Percentiles rank a stretch among this genome's conserved stretches.
Evolutionary conservation across 192 early-diverging fungal species (phyloP).

Genomic region (Mortierella antarctica): DNA sequence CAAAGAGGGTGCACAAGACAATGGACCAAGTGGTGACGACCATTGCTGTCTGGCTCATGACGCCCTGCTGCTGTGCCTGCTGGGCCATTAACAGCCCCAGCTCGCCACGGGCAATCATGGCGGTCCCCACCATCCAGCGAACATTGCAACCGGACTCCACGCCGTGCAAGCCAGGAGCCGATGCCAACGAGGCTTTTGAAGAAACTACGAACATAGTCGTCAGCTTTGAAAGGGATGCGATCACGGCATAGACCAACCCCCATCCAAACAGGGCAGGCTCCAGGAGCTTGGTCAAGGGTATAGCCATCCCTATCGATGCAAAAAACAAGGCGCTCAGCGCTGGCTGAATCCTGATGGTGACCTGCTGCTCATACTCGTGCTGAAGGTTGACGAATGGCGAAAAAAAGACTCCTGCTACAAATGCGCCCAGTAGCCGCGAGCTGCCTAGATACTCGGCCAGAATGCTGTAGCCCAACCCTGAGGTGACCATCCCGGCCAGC

Average conservation of each 20-base stretch:
- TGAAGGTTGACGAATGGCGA: conserved; percentile 12
- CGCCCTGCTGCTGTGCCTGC: conserved; percentile 36
- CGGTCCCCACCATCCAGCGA: conserved; percentile 39
- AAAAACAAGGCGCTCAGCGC: conserved; percentile 43
- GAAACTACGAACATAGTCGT: conserved; percentile 11
- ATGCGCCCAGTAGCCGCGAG: conserved; percentile 45
- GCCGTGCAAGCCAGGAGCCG: too few species aligned
- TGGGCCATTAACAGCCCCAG: conserved; percentile 43
- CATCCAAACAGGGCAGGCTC: conserved; percentile 32
- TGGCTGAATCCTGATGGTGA: conserved; percentile 15
- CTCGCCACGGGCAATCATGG: conserved; percentile 51
- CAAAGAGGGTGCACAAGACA: conserved; percentile 31
- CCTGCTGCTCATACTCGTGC: conserved; percentile 9
- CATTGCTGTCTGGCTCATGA: conserved; percentile 33
- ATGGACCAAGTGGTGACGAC: conserved; percentile 44
- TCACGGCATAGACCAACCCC: conserved; percentile 38
- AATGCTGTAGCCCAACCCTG: conserved; percentile 36
- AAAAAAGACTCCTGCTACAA: conserved; percentile 44
- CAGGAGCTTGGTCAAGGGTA: conserved; percentile 35
- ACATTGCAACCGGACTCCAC: not conserved
- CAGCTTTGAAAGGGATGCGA: conserved; percentile 38
- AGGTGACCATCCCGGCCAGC: conserved; percentile 26
- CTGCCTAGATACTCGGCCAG: conserved; percentile 50
- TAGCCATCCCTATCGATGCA: conserved; percentile 45
- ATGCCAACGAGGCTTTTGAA: not conserved